Evolutionary conservation across 1,284 basidiomycete species (phyloP), one percentile per base, ranked within the genome.

Genomic region (Omphalotus olearius): DNA sequence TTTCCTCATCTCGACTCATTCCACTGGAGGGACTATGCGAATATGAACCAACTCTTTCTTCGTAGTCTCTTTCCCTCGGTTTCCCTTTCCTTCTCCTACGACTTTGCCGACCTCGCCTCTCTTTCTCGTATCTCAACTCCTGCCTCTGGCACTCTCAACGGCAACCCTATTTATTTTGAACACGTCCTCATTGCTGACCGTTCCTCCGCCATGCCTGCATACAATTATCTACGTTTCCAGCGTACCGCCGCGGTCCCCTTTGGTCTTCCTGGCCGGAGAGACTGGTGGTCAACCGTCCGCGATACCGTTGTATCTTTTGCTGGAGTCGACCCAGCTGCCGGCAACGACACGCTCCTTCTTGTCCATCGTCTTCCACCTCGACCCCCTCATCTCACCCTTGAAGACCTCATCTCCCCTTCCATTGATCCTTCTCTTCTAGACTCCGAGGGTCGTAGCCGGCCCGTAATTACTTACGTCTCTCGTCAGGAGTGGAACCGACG

Each of bases 21-120:
- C 51, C 83, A 88, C 58, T 95, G 91, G 92, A 82, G 91, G 36
- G 92, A 95, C 69, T 93, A 93, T 59, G 82, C 92, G 0, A 66
- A 72, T 17, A 88, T 92, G 85, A 91, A 91, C 61, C 78, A 92
- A 70, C 88, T 82, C 76, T 80, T 92, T 62, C 70, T 83, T 51
- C 78, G 83, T 55, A 76, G 85, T 45, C 78, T 82, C 48, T 91
- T 94, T 65, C 92, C 91, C 1, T 85, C 84, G 4, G 73, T 83
- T 53, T 74, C 80, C 1, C 76, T 86, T 62, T 87, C 93, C 62
- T 93, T 88, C 65, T 74, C 76, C 35, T 76, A 83, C 56, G 91
- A 94, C 66, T 93, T 88, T 84, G 72, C 70, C 18, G 92, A 94
- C 60, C 83, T 91, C 35, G 39, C 46, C 20, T 28, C 37, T 9